Conservation (phyloP, 805 yeast species). For the Starmerella asiatica region DNA sequence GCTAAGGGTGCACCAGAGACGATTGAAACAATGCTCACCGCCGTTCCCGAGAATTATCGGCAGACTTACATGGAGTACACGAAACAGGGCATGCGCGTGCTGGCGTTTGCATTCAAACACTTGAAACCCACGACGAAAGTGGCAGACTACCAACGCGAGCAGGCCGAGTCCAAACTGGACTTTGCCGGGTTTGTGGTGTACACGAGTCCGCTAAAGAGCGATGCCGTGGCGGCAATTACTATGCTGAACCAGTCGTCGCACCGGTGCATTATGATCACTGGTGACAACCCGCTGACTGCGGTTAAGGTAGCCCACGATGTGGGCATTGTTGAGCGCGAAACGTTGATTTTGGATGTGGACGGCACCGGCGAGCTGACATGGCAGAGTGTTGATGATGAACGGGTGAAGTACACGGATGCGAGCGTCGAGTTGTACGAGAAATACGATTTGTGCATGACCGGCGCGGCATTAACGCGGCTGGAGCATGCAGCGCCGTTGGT, state of each 20-base stretch:
- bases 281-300: constrained; percentile 97
- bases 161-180: constrained; percentile 55
- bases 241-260: constrained; percentile 94
- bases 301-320: constrained; percentile 95
- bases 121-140: constrained; percentile 41
- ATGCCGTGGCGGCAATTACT: constrained; percentile 76
- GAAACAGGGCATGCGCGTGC: constrained; percentile 89
- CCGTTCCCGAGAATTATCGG: constrained; percentile 69
- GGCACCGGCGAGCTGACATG: constrained; percentile 62
- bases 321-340: constrained; percentile 68
- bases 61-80: constrained; percentile 78
- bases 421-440: constrained; percentile 42
- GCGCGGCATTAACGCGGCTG: constrained; percentile 66
- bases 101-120: constrained; percentile 82
- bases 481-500: constrained; percentile 41
- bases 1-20: constrained; percentile 99
- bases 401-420: constrained; percentile 33
- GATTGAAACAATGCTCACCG: constrained; percentile 56
- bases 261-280: constrained; percentile 95
- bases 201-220: constrained; percentile 92
- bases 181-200: constrained; percentile 93
- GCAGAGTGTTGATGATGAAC: constrained; percentile 62
- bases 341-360: constrained; percentile 66
- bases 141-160: constrained; percentile 49
- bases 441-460: constrained; percentile 84